Base-by-base conservation (phyloP, 805 yeast species). In the Candida sphagnicola region DNA sequence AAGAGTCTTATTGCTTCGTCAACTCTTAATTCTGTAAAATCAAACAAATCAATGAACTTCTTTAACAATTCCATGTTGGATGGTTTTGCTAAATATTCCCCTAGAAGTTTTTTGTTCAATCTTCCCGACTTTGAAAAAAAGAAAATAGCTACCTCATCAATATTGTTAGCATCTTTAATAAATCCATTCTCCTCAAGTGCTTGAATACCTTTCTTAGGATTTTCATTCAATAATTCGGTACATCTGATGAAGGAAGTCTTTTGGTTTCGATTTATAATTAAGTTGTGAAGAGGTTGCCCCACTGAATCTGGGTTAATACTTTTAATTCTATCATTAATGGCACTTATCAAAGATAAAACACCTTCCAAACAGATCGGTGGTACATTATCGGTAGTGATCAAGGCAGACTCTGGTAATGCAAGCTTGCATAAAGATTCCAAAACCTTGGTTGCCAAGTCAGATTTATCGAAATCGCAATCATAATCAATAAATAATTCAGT, bases 321-420 rank as follows among this genome's bases (percentile, higher is more conserved):
- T 61, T 69, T 65, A 45, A 77, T 54, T 53, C 82, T 56, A 33
- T 73, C 77, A 46, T 75, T 73, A 33, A 86, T 67, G 12, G 82
- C 80, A 41, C 78, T 75, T 30, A 90, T 67, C 40, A 84, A 79
- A 2, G 85, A 74, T 16, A 91, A 66, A 2, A 93, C 59, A 1
- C 97, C 95, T 51, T 93, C 98, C 37, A 93, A 67, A 51, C 98
- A 91, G 5, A 89, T 75, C 0, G 98, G 96, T 0, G 99, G 98
- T 1, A 91, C 95, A 51, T 77, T 82, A 28, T 85, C 86, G 0
- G 96, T 85, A 0, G 95, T 82, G 49, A 74, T 68, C 8, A 72
- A 50, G 0, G 97, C 95, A 8, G 91, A 76, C 53, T 89, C 95
- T 0, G 98, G 95, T 31, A 87, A 74, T 0, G 97, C 82, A 23